Percentiles rank a stretch among this genome's conserved stretches.
Conservation (phyloP, 768 basidiomycete genomes). For the Panaeolus cyanescens region DNA sequence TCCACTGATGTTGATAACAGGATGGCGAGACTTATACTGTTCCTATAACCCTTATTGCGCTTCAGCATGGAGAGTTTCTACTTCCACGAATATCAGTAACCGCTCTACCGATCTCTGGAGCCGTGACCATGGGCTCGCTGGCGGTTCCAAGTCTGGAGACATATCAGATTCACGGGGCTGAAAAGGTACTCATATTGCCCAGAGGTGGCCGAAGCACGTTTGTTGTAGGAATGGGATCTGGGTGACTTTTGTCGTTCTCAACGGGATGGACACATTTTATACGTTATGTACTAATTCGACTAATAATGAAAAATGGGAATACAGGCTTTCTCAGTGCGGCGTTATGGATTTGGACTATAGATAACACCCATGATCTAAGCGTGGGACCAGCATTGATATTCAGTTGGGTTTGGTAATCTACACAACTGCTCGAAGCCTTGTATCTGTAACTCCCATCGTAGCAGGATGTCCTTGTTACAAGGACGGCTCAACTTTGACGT, state of each 20-base stretch:
- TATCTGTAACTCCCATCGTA: no score
- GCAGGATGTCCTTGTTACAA: background rate
- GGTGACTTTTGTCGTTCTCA: constrained; percentile 5
- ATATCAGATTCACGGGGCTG: constrained; percentile 83
- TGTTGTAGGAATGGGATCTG: constrained; percentile 70
- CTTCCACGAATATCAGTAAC: constrained; percentile 75
- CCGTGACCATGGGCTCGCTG: constrained; percentile 57
- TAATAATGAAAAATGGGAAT: background rate
- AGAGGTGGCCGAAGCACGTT: constrained; percentile 82
- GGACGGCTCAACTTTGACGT: background rate
- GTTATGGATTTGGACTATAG: no score
- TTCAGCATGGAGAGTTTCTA: constrained; percentile 79
- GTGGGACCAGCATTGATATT: no score
- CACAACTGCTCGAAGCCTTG: no score
- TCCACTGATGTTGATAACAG: constrained; percentile 37
- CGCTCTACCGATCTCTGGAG: constrained; percentile 55
- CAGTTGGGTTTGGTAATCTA: no score
- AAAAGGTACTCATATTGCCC: constrained; percentile 79
- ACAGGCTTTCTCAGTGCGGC: background rate
- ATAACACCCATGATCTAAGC: no score
- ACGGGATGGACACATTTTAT: background rate
- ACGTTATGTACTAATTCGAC: background rate
- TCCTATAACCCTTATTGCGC: constrained; percentile 78
- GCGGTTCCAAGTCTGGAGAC: constrained; percentile 72
- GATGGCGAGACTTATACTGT: constrained; percentile 60